A percentile compares a stretch with the other conserved stretches of the same genome.
phyloP scores from a whole-genome alignment of 2,329 filamentous ascomycete genomes.

The Fusarium sp. region DNA sequence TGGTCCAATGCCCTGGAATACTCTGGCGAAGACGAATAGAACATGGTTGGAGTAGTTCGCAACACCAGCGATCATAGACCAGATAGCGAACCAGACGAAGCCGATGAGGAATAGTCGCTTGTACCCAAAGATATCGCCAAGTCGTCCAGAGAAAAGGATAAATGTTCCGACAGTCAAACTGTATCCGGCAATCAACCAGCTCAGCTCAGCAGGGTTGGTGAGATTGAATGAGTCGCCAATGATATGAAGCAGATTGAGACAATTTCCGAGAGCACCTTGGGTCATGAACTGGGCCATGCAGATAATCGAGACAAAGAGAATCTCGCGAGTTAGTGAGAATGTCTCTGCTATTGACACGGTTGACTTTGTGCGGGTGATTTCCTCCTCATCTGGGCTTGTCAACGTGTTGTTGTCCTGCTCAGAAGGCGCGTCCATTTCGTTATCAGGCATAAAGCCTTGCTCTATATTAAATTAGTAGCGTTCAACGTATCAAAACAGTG shows the following conservation, averaged over 20 bases:
- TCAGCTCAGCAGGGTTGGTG: conserved; percentile 41
- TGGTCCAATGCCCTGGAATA: conserved; percentile 73
- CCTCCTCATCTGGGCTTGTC: conserved; percentile 37
- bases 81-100: conserved; percentile 68
- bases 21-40: conserved; percentile 67
- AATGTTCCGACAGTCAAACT: conserved; percentile 70
- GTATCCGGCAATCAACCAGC: conserved; percentile 72
- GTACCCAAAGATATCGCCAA: conserved; percentile 72
- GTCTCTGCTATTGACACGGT: conserved; percentile 43
- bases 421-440: conserved; percentile 26
- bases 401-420: conserved; percentile 26
- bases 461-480: conserved; percentile 5
- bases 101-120: conserved; percentile 68
- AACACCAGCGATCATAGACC: conserved; percentile 64
- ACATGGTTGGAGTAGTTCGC: conserved; percentile 57
- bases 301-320: conserved; percentile 40
- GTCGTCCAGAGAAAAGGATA: conserved; percentile 68
- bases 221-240: conserved; percentile 43
- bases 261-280: conserved; percentile 45
- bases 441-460: conserved; percentile 10
- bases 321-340: conserved; percentile 34
- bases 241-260: conserved; percentile 44
- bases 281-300: conserved; percentile 49
- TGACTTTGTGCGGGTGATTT: conserved; percentile 39
- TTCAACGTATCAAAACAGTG: rapidly evolving